Percentiles rank a stretch among this genome's conserved stretches.
These are phyloP conservation scores for Diaporthe sp. DNA, from an alignment of 2,329 filamentous ascomycete genomes.

Conservation along the genomic window DNA sequence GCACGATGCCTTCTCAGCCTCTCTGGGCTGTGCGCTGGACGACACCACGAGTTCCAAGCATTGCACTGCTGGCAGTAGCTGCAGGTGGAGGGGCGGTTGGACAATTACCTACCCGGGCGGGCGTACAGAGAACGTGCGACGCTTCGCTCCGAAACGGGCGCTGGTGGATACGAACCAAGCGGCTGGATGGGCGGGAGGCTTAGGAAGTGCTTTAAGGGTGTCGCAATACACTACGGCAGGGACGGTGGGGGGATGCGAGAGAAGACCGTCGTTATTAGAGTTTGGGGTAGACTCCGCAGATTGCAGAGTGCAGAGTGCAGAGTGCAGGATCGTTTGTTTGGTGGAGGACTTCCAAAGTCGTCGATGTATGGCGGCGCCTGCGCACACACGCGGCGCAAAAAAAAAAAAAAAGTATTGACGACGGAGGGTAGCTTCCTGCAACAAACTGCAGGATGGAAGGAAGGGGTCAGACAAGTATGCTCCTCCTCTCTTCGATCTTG, in stretches of 20 bases:
- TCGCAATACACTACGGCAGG: constrained; percentile 22
- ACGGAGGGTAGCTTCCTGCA: not conserved
- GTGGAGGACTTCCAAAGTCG: not conserved
- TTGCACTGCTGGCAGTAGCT: not conserved
- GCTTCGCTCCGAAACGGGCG: constrained; percentile 23
- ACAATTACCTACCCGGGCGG: not conserved
- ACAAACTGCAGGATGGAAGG: not conserved
- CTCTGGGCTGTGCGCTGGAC: constrained; percentile 6
- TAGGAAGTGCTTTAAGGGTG: constrained; percentile 15
- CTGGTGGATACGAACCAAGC: constrained; percentile 19
- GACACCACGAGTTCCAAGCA: not conserved
- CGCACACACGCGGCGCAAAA: not conserved
- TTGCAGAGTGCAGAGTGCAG: not conserved
- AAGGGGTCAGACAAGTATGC: not conserved
- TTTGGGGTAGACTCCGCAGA: constrained; percentile 24
- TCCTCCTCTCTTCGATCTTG: not conserved
- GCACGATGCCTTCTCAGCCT: constrained; percentile 6
- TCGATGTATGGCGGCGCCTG: not conserved
- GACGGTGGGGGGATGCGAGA: constrained; percentile 17
- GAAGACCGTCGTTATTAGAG: constrained; percentile 10
- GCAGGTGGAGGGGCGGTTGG: not conserved
- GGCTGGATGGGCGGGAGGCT: constrained; percentile 5
- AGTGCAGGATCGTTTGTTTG: constrained; percentile 1
- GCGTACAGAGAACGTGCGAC: constrained; percentile 7
- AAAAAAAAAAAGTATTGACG: not conserved